Conservation (phyloP, 257 asterid genomes). For the Salvia hispanica region DNA sequence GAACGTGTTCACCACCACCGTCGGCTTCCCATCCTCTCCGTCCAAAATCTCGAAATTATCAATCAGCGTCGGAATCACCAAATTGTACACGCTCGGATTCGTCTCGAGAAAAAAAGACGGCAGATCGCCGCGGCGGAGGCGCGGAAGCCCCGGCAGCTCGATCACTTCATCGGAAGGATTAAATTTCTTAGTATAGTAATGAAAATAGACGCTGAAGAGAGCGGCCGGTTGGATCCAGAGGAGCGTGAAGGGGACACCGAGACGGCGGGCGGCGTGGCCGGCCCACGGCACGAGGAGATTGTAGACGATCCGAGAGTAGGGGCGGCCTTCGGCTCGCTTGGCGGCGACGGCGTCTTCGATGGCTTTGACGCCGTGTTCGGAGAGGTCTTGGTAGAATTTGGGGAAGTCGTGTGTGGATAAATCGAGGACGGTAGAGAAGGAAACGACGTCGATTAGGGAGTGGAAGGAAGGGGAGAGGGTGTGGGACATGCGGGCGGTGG, state of each 20-base stretch:
- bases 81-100: conserved; percentile 13
- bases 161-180: background rate
- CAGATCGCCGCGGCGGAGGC: conserved; percentile 27
- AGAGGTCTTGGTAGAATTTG: conserved; percentile 11
- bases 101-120: conserved; percentile 37
- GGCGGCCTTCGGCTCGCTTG: conserved; percentile 23
- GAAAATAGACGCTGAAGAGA: conserved; percentile 32
- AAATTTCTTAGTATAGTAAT: conserved; percentile 5
- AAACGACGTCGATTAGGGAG: conserved; percentile 26
- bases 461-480: background rate
- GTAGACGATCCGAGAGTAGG: conserved; percentile 32
- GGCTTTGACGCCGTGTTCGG: conserved; percentile 26
- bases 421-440: conserved; percentile 41
- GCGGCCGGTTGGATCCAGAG: conserved; percentile 48
- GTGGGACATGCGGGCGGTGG: conserved; percentile 30
- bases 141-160: conserved; percentile 39
- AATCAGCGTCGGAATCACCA: conserved; percentile 12
- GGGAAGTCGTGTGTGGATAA: background rate
- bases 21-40: background rate
- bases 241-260: conserved; percentile 33
- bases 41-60: conserved; percentile 39
- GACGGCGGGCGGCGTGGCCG: conserved; percentile 28
- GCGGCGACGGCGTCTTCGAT: conserved; percentile 23
- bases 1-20: conserved; percentile 46
- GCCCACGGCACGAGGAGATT: conserved; percentile 40